Evolutionary conservation across 78 protist genomes (phyloP), one percentile per base, ranked within the genome.

Genomic region (Polysphondylium violaceum): DNA sequence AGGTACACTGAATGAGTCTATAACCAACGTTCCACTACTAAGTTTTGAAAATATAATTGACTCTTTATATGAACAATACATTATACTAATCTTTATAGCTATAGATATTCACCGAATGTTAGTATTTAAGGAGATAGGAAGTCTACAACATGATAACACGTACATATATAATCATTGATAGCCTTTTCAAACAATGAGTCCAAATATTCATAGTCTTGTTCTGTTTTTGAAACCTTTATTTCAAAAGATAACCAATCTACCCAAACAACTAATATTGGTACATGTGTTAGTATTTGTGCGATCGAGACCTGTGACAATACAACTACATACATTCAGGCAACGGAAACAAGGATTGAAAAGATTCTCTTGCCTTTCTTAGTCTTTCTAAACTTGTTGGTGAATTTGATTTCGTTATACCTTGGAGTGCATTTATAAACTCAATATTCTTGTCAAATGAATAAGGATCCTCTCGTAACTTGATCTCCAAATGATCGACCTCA

Each of bases 401-500:
- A 23, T 72, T 72, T 16, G 41, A 33, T 19, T 27, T 50, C 0
- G 59, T 36, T 27, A 72, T 11, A 21, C 69, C 38, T 27, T 41
- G 12, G 19, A 83, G 43, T 43, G 79, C 53, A 58, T 67, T 58
- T 0, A 83, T 69, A 61, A 69, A 83, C 1, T 43, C 67, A 1
- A 69, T 8, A 59, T 83, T 63, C 61, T 31, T 41, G 16, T 83
- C 79, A 35, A 58, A 69, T 21, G 33, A 29, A n/a, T 83, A 83
- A 17, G 67, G 91, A 59, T 69, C 65, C n/a, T 83, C 91, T 19
- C 91, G 23, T 47, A 83, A 40, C 71, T 83, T 83, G 8, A 83
- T 83, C 35, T 83, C 91, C n/a, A 69, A 74, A 31, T 43, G 11
- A 25, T 74, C 91, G n/a, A 83, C 63, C 6, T 69, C 64, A 12